Base-by-base conservation (phyloP, 257 asterid species). In the Scutellaria minor region DNA sequence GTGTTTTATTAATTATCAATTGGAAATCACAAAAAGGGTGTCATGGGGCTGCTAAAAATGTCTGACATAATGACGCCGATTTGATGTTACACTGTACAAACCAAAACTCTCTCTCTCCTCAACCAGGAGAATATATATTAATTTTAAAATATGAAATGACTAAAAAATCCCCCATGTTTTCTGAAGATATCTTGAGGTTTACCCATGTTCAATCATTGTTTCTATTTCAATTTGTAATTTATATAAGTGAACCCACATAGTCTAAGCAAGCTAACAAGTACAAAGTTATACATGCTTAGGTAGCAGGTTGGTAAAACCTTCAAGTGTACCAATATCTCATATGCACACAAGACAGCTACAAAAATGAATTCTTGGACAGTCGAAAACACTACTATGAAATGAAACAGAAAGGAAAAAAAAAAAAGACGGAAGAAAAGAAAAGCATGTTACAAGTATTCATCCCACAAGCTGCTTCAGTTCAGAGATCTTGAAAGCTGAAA, bases 21-120 rank as follows among this genome's bases (percentile, higher is more conserved):
- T 47, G 24, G 57, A 65, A 54, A 64, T 50, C 68, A 69, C 66
- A 51, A 66, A 45, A 45, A 22, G 8, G 20, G 24, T 41, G 61
- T 31, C 35, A 73, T 73, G 63, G 79, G 79, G 59, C 66, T 47
- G 20, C 57, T 13, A 68, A 74, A 69, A 54, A 69, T 69, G 55
- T 64, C 79, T 64, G 74, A 74, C 76, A 68, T 44, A 15, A 15
- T 20, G 66, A 72, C 78, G 64, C 78, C 11, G 64, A 67, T 51
- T 20, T 56, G 62, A 77, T 40, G 55, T 56, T 71, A 64, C 75
- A 41, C 64, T 47, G 62, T 57, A 18, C 6, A 14, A 44, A 64
- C 9, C 24, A 24, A 47, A 47, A 18, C 59, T 31, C 54, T 5
- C 71, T 2, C 54, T 6, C 58, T 2, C 68, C 68, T 37, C 77